Percentiles rank a stretch among this genome's conserved stretches.
Conservation (phyloP, 768 basidiomycete species). For the Mycena galericulata region DNA sequence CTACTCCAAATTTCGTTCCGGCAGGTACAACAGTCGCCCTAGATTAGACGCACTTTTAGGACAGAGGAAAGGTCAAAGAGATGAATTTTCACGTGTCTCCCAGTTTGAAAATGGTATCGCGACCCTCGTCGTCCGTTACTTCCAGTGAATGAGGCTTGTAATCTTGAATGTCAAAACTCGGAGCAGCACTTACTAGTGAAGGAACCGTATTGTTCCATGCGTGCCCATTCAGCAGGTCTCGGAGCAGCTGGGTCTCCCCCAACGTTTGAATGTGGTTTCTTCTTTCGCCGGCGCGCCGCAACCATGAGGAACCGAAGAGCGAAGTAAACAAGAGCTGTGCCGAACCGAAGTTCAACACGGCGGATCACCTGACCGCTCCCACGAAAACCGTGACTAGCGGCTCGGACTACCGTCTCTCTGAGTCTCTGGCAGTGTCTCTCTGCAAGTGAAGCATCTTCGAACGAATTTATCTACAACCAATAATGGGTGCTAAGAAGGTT, state of each 20-base stretch:
- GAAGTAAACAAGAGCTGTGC: too few relatives aligned
- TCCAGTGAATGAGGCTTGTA: neutral
- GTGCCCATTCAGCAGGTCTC: conserved; percentile 9
- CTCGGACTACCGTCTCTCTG: too few relatives aligned
- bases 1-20: neutral
- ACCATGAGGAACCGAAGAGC: too few relatives aligned
- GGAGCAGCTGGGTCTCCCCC: conserved; percentile 9
- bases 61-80: neutral
- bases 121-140: conserved; percentile 21
- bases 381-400: too few relatives aligned
- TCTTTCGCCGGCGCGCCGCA: neutral
- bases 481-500: too few relatives aligned
- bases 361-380: too few relatives aligned
- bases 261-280: neutral
- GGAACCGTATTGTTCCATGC: conserved; percentile 5
- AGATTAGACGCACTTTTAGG: neutral
- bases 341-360: too few relatives aligned
- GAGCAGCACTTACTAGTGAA: conserved; percentile 1
- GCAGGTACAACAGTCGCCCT: conserved; percentile 22
- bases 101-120: neutral
- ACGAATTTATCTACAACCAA: too few relatives aligned
- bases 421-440: too few relatives aligned
- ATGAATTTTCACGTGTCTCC: conserved; percentile 18
- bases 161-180: too few relatives aligned
- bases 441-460: too few relatives aligned